These are phyloP conservation scores for Graphiopsis chlorocephala DNA, from an alignment of 2,329 filamentous ascomycete genomes.

Conservation along the genomic window DNA sequence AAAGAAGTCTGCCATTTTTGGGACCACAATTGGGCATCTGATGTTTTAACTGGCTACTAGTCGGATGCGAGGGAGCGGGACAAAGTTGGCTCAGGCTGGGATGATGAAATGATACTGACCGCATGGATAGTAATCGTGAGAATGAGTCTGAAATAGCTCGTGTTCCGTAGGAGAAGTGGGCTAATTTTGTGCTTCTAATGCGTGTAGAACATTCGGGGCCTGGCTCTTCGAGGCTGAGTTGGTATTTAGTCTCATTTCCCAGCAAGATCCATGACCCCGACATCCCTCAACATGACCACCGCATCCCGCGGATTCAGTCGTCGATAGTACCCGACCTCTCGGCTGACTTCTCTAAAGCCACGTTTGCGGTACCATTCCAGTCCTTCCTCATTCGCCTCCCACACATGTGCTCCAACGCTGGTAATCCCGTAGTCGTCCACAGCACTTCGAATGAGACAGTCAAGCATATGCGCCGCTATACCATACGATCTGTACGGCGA, in stretches of 20 bases:
- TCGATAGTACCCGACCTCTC: constrained; percentile 58
- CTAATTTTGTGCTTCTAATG: no score
- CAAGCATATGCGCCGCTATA: constrained; percentile 55
- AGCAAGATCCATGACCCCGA: constrained; percentile 31
- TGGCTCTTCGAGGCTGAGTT: not conserved
- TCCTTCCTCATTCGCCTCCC: constrained; percentile 60
- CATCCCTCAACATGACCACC: constrained; percentile 47
- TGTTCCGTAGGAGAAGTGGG: no score
- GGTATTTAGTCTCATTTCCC: not conserved
- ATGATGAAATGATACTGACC: no score
- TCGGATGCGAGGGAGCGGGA: no score
- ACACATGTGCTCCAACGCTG: constrained; percentile 61
- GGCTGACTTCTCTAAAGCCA: constrained; percentile 53
- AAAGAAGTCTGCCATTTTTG: no score
- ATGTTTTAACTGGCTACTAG: no score
- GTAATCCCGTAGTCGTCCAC: constrained; percentile 50
- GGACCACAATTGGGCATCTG: no score
- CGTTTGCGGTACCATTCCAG: constrained; percentile 60
- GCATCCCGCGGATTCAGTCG: constrained; percentile 57
- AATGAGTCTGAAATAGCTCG: no score
- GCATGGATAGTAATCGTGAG: no score
- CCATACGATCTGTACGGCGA: constrained; percentile 59
- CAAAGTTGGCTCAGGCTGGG: no score
- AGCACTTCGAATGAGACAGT: constrained; percentile 33
- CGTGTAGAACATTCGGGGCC: no score